Conservation (phyloP, 2,329 filamentous ascomycete genomes). For the Domatiomyces globalis region DNA sequence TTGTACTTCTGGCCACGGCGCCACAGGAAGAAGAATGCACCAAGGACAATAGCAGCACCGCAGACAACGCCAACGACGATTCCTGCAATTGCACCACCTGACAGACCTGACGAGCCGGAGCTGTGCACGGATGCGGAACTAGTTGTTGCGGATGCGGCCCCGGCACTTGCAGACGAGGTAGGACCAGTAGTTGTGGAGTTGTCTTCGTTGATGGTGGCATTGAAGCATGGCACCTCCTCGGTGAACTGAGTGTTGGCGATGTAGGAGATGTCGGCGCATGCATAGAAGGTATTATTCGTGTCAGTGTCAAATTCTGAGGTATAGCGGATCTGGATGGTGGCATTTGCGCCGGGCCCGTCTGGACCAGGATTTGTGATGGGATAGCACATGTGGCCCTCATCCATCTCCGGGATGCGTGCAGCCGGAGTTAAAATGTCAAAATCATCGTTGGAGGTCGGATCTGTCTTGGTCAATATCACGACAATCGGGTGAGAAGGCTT, state of each 20-base stretch:
- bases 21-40: conserved; percentile 26
- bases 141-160: conserved; percentile 16
- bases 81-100: conserved; percentile 30
- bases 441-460: conserved; percentile 27
- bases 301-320: conserved; percentile 29
- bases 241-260: conserved; percentile 28
- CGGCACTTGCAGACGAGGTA: conserved; percentile 8
- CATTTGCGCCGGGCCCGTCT: conserved; percentile 27
- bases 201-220: conserved; percentile 24
- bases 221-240: conserved; percentile 33
- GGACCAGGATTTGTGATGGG: conserved; percentile 25
- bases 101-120: not conserved
- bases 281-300: conserved; percentile 32
- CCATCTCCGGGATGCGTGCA: conserved; percentile 26
- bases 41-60: conserved; percentile 25
- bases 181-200: conserved; percentile 1
- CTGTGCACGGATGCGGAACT: not conserved
- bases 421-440: conserved; percentile 25
- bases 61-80: conserved; percentile 30
- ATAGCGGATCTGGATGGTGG: conserved; percentile 34
- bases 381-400: conserved; percentile 34
- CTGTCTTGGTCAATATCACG: conserved; percentile 14
- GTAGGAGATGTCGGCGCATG: conserved; percentile 35
- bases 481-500: not conserved
- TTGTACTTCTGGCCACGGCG: conserved; percentile 21